phyloP scores from a whole-genome alignment of 495 filamentous ascomycete genomes.

The Lichina pygmaea region DNA sequence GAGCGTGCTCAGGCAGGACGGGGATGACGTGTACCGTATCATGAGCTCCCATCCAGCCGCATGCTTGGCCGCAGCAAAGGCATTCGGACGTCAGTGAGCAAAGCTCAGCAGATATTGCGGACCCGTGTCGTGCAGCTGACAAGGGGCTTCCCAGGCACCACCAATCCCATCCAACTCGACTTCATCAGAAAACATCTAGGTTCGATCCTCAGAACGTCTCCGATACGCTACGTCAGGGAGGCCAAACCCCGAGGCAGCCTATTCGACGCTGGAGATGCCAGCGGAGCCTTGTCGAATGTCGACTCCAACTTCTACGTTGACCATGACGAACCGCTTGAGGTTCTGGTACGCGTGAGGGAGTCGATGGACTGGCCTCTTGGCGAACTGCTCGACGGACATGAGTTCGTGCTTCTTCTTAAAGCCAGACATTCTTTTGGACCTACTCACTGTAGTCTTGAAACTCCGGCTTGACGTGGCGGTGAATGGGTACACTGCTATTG shows the following conservation, averaged over 20 bases:
- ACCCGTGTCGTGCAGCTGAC: not conserved
- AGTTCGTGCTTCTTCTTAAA: conserved; percentile 5
- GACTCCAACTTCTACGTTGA: conserved; percentile 15
- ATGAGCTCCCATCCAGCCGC: conserved; percentile 9
- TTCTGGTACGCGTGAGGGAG: conserved; percentile 8
- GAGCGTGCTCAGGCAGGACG: conserved; percentile 5
- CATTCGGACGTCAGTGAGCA: conserved; percentile 4
- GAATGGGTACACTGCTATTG: no score
- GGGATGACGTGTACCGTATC: conserved; percentile 12
- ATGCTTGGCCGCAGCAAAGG: conserved; percentile 6
- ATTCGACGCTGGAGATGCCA: conserved; percentile 1
- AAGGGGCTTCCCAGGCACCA: not conserved
- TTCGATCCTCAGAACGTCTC: conserved; percentile 10
- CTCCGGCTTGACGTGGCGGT: no score
- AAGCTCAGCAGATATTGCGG: not conserved
- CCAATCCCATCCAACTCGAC: conserved; percentile 5
- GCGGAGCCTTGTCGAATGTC: conserved; percentile 9
- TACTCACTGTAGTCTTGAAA: no score
- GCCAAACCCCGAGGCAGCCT: conserved; percentile 7
- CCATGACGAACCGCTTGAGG: conserved; percentile 12
- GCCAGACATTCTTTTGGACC: not conserved
- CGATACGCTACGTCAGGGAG: conserved; percentile 11
- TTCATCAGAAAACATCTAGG: conserved; percentile 7
- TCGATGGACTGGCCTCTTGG: conserved; percentile 13
- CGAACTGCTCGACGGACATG: conserved; percentile 13